Evolutionary conservation across 805 yeast species (phyloP).

Genomic region (Myxozyma melibiosi): DNA sequence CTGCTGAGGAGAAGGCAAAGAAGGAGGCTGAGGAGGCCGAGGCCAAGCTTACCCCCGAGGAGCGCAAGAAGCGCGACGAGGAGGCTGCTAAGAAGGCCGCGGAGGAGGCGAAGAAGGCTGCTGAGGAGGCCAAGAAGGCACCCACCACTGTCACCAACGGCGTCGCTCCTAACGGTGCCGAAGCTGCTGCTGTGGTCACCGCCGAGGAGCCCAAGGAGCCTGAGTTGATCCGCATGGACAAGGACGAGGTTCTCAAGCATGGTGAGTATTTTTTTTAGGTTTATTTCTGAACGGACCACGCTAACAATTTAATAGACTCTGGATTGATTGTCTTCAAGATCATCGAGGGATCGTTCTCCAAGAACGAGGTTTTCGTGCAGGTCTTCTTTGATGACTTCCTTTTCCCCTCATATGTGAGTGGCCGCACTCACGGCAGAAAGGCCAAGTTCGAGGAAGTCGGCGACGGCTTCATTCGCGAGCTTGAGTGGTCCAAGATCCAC

Average conservation of each 20-base stretch:
- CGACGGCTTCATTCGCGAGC: slow-evolving; percentile 74
- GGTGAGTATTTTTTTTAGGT: slow-evolving; percentile 33
- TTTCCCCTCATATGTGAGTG: slow-evolving; percentile 61
- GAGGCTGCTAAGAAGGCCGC: slow-evolving; percentile 14
- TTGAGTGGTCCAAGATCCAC: slow-evolving; percentile 68
- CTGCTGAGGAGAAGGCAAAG: slow-evolving; percentile 54
- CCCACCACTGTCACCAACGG: not conserved
- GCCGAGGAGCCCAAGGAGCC: slow-evolving; percentile 38
- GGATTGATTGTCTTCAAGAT: slow-evolving; percentile 79
- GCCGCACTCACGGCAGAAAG: slow-evolving; percentile 47
- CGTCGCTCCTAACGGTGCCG: slow-evolving; percentile 13
- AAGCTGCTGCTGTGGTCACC: slow-evolving; percentile 17
- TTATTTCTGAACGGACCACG: slow-evolving; percentile 56
- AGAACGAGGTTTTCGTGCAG: slow-evolving; percentile 67
- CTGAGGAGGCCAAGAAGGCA: slow-evolving; percentile 1
- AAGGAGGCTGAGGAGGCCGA: slow-evolving; percentile 44
- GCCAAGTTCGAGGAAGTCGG: slow-evolving; percentile 56
- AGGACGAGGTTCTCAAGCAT: slow-evolving; percentile 44
- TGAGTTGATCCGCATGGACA: slow-evolving; percentile 53
- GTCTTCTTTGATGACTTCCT: slow-evolving; percentile 76
- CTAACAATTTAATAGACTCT: slow-evolving; percentile 44
- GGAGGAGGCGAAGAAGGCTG: slow-evolving; percentile 5
- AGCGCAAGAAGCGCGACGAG: slow-evolving; percentile 39
- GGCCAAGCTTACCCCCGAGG: slow-evolving; percentile 38
- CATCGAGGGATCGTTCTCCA: slow-evolving; percentile 57